Conservation (phyloP, 371 early-diverging fungal genomes). For the Mortierella sp. region DNA sequence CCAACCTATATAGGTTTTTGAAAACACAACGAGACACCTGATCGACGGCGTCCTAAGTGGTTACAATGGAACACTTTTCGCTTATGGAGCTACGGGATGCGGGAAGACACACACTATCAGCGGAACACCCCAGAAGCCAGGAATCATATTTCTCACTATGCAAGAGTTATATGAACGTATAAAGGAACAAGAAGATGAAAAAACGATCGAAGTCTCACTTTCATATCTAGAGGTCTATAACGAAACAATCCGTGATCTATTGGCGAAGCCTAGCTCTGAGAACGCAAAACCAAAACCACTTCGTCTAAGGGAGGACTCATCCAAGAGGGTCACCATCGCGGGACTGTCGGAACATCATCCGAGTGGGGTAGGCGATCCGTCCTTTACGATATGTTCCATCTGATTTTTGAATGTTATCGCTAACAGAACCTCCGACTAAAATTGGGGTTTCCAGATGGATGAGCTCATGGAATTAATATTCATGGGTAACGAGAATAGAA, state of each 20-base stretch:
- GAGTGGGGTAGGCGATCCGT: slow-evolving; percentile 30
- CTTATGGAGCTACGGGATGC: slow-evolving; percentile 88
- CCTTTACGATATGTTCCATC: not conserved
- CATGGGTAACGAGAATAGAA: slow-evolving; percentile 77
- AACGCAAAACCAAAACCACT: slow-evolving; percentile 51
- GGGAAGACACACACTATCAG: slow-evolving; percentile 84
- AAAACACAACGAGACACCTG: slow-evolving; percentile 62
- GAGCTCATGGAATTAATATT: slow-evolving; percentile 68
- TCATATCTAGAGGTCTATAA: slow-evolving; percentile 97
- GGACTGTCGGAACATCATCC: slow-evolving; percentile 65
- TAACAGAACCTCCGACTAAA: not conserved
- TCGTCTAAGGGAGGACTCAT: slow-evolving; percentile 82
- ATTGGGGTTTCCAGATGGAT: slow-evolving; percentile 52
- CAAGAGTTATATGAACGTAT: slow-evolving; percentile 79
- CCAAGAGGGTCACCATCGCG: slow-evolving; percentile 68
- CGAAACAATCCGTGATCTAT: slow-evolving; percentile 93
- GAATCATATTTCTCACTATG: slow-evolving; percentile 81
- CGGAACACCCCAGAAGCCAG: slow-evolving; percentile 75
- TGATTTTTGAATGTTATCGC: not conserved
- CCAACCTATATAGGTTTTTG: slow-evolving; percentile 56
- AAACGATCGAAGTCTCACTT: slow-evolving; percentile 66
- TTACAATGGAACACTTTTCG: slow-evolving; percentile 81
- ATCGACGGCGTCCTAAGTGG: slow-evolving; percentile 69
- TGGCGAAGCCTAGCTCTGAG: slow-evolving; percentile 58
- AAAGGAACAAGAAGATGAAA: slow-evolving; percentile 60